phyloP scores from a whole-genome alignment of 2,329 filamentous ascomycete genomes.

The Cordyceps militaris region DNA sequence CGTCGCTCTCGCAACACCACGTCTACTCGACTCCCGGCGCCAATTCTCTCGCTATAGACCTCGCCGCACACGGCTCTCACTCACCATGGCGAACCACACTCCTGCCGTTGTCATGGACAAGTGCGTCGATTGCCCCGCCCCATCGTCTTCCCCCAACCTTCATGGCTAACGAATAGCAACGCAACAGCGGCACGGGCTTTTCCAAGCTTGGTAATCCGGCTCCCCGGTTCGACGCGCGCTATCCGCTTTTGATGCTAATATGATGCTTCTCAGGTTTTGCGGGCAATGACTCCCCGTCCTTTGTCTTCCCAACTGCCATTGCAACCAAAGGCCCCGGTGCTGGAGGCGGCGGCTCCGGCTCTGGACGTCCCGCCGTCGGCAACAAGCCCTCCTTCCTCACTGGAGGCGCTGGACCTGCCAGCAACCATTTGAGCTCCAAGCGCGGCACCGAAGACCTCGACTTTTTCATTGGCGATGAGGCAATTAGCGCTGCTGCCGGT shows the following conservation, averaged over 20 bases:
- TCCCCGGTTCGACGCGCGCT: slow-evolving; percentile 1
- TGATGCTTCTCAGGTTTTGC: slow-evolving; percentile 65
- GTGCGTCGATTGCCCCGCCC: slow-evolving; percentile 54
- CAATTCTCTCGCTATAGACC: slow-evolving; percentile 9
- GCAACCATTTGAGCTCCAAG: slow-evolving; percentile 80
- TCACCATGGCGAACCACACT: slow-evolving; percentile 87
- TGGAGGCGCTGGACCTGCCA: slow-evolving; percentile 68
- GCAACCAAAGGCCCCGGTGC: slow-evolving; percentile 78
- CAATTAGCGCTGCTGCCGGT: slow-evolving; percentile 72
- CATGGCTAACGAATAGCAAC: slow-evolving; percentile 24
- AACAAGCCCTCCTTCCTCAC: slow-evolving; percentile 96
- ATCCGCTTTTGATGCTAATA: not conserved
- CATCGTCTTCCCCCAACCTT: slow-evolving; percentile 9
- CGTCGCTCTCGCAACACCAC: slow-evolving; percentile 6
- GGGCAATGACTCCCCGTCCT: slow-evolving; percentile 97
- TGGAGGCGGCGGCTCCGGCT: slow-evolving; percentile 67
- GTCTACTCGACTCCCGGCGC: not conserved
- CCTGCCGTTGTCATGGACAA: slow-evolving; percentile 99
- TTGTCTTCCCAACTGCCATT: slow-evolving; percentile 98
- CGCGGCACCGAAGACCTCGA: slow-evolving; percentile 95
- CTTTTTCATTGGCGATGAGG: slow-evolving; percentile 98
- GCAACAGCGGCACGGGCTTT: slow-evolving; percentile 88
- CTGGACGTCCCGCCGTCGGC: slow-evolving; percentile 79
- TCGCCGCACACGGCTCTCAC: slow-evolving; percentile 17
- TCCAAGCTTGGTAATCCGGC: slow-evolving; percentile 82